phyloP scores from a whole-genome alignment of 257 asterid species.

The Voacanga thouarsii region DNA sequence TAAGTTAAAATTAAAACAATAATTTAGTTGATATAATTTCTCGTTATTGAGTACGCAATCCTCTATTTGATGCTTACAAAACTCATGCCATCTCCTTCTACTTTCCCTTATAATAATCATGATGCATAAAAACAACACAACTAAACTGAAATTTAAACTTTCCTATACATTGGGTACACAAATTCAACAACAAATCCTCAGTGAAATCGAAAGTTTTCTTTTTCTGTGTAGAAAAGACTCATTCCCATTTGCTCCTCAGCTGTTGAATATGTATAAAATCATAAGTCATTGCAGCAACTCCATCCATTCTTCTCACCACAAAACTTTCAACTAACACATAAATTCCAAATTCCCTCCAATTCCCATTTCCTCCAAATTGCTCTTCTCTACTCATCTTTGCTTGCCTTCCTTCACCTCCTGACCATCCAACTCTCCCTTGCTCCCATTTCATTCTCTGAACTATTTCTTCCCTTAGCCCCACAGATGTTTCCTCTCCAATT shows the following conservation, averaged over 20 bases:
- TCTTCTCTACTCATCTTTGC: slow-evolving; percentile 35
- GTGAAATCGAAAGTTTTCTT: not conserved
- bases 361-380: slow-evolving; percentile 15
- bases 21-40: too few species aligned
- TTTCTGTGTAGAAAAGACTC: not conserved
- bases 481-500: slow-evolving; percentile 17
- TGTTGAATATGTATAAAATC: slow-evolving; percentile 47
- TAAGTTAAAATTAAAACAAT: too few species aligned
- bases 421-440: slow-evolving; percentile 28
- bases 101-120: too few species aligned
- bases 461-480: slow-evolving; percentile 52
- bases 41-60: too few species aligned
- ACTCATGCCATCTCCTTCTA: too few species aligned
- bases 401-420: slow-evolving; percentile 25
- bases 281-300: slow-evolving; percentile 36
- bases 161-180: not conserved
- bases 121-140: too few species aligned
- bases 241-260: slow-evolving; percentile 21
- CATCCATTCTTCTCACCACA: slow-evolving; percentile 52
- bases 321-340: slow-evolving; percentile 63
- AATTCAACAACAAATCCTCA: not conserved
- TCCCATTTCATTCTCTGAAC: slow-evolving; percentile 64
- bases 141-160: too few species aligned
- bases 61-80: too few species aligned
- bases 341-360: slow-evolving; percentile 41